These are phyloP conservation scores for Stenocarpella maydis DNA, from an alignment of 2,329 filamentous ascomycete species.

Conservation along the genomic window DNA sequence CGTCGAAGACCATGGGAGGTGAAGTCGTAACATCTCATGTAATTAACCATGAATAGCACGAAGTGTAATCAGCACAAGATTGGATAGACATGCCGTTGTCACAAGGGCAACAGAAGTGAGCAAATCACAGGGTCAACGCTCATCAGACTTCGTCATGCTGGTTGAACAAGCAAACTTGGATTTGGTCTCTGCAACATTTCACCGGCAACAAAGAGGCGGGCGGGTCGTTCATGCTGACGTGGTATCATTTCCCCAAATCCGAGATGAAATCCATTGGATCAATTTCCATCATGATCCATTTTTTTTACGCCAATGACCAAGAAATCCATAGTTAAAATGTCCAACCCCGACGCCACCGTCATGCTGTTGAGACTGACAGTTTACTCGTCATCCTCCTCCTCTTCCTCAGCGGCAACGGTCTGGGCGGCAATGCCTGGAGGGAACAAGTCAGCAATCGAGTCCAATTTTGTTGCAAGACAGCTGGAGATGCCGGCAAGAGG, in stretches of 20 bases:
- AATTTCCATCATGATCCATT: conserved; percentile 34
- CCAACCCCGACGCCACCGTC: conserved; percentile 26
- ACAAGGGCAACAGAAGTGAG: background rate
- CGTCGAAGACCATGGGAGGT: too few species aligned
- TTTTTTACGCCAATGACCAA: conserved; percentile 36
- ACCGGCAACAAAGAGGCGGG: conserved; percentile 19
- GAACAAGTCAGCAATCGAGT: background rate
- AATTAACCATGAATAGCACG: background rate
- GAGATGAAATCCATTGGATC: conserved; percentile 33
- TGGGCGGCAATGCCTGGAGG: conserved; percentile 77
- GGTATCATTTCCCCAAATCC: conserved; percentile 37
- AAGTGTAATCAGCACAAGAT: background rate
- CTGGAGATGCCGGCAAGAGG: too few species aligned
- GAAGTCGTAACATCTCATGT: background rate
- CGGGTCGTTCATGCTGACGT: conserved; percentile 33
- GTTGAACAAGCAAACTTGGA: conserved; percentile 18
- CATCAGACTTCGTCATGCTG: background rate
- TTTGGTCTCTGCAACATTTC: conserved; percentile 25
- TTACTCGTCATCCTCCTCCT: conserved; percentile 74
- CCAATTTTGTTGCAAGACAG: too few species aligned
- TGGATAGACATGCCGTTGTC: background rate
- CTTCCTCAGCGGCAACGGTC: conserved; percentile 76
- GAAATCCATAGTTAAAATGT: conserved; percentile 28
- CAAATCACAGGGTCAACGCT: background rate
- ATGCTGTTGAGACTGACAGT: conserved; percentile 39